These are phyloP conservation scores for Penicillium pulvis DNA, from an alignment of 495 filamentous ascomycete species.

Conservation along the genomic window DNA sequence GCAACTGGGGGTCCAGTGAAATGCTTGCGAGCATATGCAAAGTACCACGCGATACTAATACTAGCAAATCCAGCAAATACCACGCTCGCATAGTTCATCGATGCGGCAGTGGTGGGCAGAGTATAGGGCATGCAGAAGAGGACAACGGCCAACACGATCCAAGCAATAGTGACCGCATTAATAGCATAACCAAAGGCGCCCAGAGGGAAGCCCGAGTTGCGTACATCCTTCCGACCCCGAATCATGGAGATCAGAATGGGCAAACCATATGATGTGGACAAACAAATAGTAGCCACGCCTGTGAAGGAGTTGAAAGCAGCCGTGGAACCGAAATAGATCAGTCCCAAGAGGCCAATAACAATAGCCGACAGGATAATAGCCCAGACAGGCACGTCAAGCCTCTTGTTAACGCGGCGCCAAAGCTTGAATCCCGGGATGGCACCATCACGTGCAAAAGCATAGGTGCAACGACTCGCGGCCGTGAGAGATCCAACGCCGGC, in stretches of 20 bases:
- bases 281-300: slow-evolving; percentile 65
- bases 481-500: slow-evolving; percentile 71
- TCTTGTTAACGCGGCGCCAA: slow-evolving; percentile 60
- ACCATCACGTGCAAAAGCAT: slow-evolving; percentile 67
- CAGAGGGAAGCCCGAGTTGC: slow-evolving; percentile 49
- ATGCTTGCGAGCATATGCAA: slow-evolving; percentile 67
- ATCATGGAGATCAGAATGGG: slow-evolving; percentile 63
- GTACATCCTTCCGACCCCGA: slow-evolving; percentile 49
- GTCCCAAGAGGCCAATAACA: slow-evolving; percentile 57
- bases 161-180: slow-evolving; percentile 50
- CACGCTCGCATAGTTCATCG: slow-evolving; percentile 64
- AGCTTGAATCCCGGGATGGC: slow-evolving; percentile 69
- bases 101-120: slow-evolving; percentile 46
- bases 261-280: slow-evolving; percentile 62
- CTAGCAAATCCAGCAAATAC: slow-evolving; percentile 63
- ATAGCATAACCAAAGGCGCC: slow-evolving; percentile 55
- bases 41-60: slow-evolving; percentile 66
- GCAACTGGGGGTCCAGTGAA: slow-evolving; percentile 67
- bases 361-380: slow-evolving; percentile 57
- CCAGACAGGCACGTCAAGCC: slow-evolving; percentile 58
- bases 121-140: slow-evolving; percentile 60
- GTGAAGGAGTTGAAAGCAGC: slow-evolving; percentile 69
- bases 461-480: slow-evolving; percentile 73
- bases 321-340: slow-evolving; percentile 64
- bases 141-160: slow-evolving; percentile 54